A percentile compares a stretch with the other conserved stretches of the same genome.
These are phyloP conservation scores for Boletus rubescentipes DNA, from an alignment of 768 basidiomycete genomes.

Conservation along the genomic window DNA sequence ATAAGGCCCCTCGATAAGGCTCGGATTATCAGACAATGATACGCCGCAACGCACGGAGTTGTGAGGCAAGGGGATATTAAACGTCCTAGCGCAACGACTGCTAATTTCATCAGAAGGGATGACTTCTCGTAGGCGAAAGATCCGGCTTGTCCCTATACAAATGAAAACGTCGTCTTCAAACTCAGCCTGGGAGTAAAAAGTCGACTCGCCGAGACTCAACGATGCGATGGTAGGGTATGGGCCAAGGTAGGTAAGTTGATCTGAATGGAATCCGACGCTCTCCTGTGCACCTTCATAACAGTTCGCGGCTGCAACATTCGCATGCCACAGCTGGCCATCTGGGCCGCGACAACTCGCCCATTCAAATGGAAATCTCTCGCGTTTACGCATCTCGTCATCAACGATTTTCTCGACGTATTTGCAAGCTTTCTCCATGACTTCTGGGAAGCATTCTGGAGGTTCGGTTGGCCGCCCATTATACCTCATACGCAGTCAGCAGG, in stretches of 20 bases:
- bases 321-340: slow-evolving; percentile 53
- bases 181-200: not conserved
- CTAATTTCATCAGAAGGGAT: slow-evolving; percentile 60
- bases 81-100: slow-evolving; percentile 63
- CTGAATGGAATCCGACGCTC: slow-evolving; percentile 80
- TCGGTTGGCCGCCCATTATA: slow-evolving; percentile 73
- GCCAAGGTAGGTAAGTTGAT: slow-evolving; percentile 77
- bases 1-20: not conserved
- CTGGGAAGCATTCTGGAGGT: slow-evolving; percentile 55
- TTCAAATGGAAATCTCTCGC: slow-evolving; percentile 62
- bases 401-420: slow-evolving; percentile 65
- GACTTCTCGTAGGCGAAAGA: slow-evolving; percentile 76
- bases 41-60: slow-evolving; percentile 59
- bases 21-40: not conserved
- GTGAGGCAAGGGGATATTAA: slow-evolving; percentile 72
- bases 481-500: slow-evolving; percentile 41
- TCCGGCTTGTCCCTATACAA: slow-evolving; percentile 58
- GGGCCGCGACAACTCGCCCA: slow-evolving; percentile 46
- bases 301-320: slow-evolving; percentile 85
- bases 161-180: not conserved
- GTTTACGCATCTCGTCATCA: slow-evolving; percentile 64
- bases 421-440: slow-evolving; percentile 79
- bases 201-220: slow-evolving; percentile 63
- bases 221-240: slow-evolving; percentile 87
- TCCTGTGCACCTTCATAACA: slow-evolving; percentile 83